phyloP scores from a whole-genome alignment of 2,329 filamentous ascomycete genomes.

The Ploettnerulaceae sp. region DNA sequence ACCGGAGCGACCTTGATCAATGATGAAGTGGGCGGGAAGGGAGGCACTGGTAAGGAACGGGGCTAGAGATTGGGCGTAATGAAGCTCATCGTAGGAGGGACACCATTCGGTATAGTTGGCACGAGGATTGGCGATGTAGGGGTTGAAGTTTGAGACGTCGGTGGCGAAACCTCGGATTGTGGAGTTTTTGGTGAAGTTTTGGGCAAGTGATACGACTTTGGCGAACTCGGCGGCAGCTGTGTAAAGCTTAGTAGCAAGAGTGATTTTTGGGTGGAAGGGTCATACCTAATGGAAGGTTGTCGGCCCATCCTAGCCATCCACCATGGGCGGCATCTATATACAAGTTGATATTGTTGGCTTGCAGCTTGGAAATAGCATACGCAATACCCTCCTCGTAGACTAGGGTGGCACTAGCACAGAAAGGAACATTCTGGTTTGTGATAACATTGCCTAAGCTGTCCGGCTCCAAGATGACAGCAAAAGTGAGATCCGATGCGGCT shows the following conservation, averaged over 20 bases:
- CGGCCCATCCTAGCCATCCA: constrained; percentile 41
- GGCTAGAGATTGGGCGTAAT: constrained; percentile 39
- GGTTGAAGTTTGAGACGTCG: constrained; percentile 43
- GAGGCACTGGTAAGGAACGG: constrained; percentile 37
- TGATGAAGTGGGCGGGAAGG: constrained; percentile 41
- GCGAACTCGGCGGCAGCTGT: constrained; percentile 39
- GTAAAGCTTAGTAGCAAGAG: not conserved
- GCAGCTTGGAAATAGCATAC: constrained; percentile 38
- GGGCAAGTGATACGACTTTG: constrained; percentile 37
- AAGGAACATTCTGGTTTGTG: constrained; percentile 37
- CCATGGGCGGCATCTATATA: constrained; percentile 42
- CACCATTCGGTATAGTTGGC: constrained; percentile 40
- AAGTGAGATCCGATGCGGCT: constrained; percentile 37
- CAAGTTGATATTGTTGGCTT: constrained; percentile 37
- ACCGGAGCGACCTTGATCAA: constrained; percentile 42
- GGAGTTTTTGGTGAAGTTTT: constrained; percentile 14
- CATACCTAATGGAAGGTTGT: constrained; percentile 37
- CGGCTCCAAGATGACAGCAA: constrained; percentile 42
- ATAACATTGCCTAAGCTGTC: constrained; percentile 42
- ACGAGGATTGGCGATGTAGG: constrained; percentile 37
- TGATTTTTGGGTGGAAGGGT: not conserved
- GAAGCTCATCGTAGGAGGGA: constrained; percentile 39
- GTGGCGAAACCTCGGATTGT: constrained; percentile 39
- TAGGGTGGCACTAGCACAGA: constrained; percentile 37
- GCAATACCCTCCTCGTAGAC: constrained; percentile 41